Conservation (phyloP, 2,329 filamentous ascomycete genomes). For the Alternaria sp. region DNA sequence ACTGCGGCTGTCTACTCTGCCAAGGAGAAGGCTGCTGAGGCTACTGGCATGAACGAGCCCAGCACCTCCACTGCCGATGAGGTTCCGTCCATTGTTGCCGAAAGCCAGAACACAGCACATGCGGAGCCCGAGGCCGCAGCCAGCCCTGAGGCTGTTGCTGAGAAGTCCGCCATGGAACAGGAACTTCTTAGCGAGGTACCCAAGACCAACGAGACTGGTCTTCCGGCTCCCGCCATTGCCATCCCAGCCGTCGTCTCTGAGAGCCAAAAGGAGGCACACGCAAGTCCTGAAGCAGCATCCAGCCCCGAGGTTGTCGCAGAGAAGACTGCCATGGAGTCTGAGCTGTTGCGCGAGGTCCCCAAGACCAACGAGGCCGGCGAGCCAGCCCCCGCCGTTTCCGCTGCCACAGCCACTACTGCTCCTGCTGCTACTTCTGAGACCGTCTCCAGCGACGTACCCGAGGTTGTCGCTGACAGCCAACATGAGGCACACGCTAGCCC, state of each 20-base stretch:
- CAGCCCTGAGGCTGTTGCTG: constrained; percentile 67
- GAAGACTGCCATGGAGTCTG: constrained; percentile 73
- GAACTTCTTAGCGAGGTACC: constrained; percentile 62
- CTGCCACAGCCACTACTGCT: constrained; percentile 20
- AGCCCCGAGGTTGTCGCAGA: constrained; percentile 69
- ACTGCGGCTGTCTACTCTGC: constrained; percentile 38
- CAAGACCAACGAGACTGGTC: constrained; percentile 50
- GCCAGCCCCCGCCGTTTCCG: constrained; percentile 24
- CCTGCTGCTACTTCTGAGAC: constrained; percentile 19
- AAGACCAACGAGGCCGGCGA: constrained; percentile 51
- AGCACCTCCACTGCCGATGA: constrained; percentile 44
- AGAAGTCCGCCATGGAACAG: constrained; percentile 73
- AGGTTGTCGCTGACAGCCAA: constrained; percentile 74
- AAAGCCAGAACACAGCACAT: constrained; percentile 71
- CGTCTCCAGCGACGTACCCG: constrained; percentile 54
- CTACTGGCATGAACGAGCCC: constrained; percentile 48
- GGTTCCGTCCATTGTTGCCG: constrained; percentile 67
- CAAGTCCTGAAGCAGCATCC: constrained; percentile 69
- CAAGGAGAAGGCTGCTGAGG: constrained; percentile 45
- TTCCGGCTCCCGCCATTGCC: constrained; percentile 32
- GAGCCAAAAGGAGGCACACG: constrained; percentile 70
- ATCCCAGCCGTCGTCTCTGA: constrained; percentile 69
- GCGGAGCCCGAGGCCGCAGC: constrained; percentile 70
- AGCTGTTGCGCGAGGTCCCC: constrained; percentile 70
- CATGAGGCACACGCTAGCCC: constrained; percentile 66